phyloP scores from a whole-genome alignment of 1,284 basidiomycete species.

The Sphagnurus paluster region DNA sequence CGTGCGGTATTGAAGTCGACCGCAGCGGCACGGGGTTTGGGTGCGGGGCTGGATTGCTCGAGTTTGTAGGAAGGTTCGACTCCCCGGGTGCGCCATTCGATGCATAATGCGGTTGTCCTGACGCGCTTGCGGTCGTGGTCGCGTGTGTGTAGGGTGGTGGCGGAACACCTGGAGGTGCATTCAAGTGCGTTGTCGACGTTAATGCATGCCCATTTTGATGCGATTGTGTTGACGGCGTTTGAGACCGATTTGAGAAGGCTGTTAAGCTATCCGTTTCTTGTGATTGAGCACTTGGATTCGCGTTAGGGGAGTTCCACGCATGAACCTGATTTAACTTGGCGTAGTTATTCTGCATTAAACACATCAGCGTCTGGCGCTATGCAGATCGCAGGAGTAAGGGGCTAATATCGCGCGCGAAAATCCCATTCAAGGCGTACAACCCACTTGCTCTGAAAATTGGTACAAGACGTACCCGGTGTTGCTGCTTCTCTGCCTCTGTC shows the following conservation, averaged over 20 bases:
- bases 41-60: slow-evolving; percentile 28
- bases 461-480: slow-evolving; percentile 60
- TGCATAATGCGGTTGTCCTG: slow-evolving; percentile 36
- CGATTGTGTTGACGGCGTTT: slow-evolving; percentile 25
- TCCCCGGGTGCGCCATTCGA: slow-evolving; percentile 39
- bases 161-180: slow-evolving; percentile 56
- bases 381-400: slow-evolving; percentile 15
- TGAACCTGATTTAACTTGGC: slow-evolving; percentile 63
- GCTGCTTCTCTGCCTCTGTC: slow-evolving; percentile 65
- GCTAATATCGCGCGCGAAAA: slow-evolving; percentile 9
- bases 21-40: slow-evolving; percentile 32
- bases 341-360: slow-evolving; percentile 48
- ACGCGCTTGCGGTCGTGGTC: slow-evolving; percentile 31
- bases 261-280: slow-evolving; percentile 26
- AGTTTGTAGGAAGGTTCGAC: slow-evolving; percentile 26
- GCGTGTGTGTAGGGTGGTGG: slow-evolving; percentile 40
- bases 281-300: slow-evolving; percentile 39
- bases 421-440: slow-evolving; percentile 1
- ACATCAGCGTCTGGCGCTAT: slow-evolving; percentile 20
- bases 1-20: slow-evolving; percentile 35
- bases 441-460: slow-evolving; percentile 16
- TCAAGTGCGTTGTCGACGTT: slow-evolving; percentile 40
- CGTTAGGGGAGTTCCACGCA: slow-evolving; percentile 60
- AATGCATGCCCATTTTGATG: slow-evolving; percentile 37
- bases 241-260: slow-evolving; percentile 29